These are phyloP conservation scores for Aspergillus diversus DNA, from an alignment of 495 filamentous ascomycete genomes.

Conservation along the genomic window DNA sequence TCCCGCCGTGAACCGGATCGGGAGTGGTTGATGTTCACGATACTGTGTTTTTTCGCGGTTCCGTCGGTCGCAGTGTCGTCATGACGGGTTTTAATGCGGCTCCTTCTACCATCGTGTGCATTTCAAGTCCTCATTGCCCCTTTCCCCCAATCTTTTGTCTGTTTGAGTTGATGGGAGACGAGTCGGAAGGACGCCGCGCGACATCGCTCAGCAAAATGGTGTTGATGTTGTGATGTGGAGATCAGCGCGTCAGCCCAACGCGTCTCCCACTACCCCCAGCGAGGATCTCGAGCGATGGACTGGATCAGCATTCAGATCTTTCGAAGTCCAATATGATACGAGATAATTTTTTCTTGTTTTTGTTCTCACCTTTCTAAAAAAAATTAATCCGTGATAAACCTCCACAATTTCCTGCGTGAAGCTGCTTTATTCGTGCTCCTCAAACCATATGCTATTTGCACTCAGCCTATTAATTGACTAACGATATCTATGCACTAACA, in stretches of 20 bases:
- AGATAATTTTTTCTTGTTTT: not conserved
- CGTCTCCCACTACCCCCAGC: conserved; percentile 22
- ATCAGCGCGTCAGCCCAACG: conserved; percentile 37
- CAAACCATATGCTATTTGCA: too few relatives aligned
- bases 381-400: not conserved
- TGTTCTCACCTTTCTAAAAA: not conserved
- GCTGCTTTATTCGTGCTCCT: not conserved
- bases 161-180: conserved; percentile 4
- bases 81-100: conserved; percentile 38
- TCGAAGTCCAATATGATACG: not conserved
- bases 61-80: conserved; percentile 35
- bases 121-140: not conserved
- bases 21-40: conserved; percentile 20
- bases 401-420: not conserved
- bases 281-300: not conserved
- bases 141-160: conserved; percentile 1
- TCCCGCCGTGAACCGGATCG: conserved; percentile 15
- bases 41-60: conserved; percentile 27
- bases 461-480: conserved; percentile 2
- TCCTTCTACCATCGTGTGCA: conserved; percentile 12
- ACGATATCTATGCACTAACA: conserved; percentile 7
- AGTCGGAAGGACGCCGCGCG: not conserved
- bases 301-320: not conserved
- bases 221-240: conserved; percentile 24
- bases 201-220: conserved; percentile 1